Base-by-base conservation (phyloP, 2,329 filamentous ascomycete genomes). In the Aspergillus brasiliensis region DNA sequence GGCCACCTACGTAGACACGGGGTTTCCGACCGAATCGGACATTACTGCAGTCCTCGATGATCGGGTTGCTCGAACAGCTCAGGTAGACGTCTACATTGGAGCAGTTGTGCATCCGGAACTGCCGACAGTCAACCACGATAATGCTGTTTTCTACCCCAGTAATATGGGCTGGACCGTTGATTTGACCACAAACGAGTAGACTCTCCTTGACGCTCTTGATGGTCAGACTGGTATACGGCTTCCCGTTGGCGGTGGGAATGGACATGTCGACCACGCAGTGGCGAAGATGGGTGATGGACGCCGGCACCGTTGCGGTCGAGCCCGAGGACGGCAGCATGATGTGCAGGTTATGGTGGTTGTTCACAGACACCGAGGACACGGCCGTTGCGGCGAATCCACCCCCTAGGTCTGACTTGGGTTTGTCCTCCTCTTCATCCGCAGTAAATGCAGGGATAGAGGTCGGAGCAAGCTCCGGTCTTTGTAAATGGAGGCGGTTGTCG, bases 31-130 rank as follows among this genome's bases (percentile, higher is more conserved):
- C 89, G 76, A 99, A 97, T 10, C 88, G 84, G 72, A 99, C 85
- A 13, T 82, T 83, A 23, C 78, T 83, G 73, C 94, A 98, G 66
- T 95, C 89, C 76, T 99, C 95, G 64, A 99, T 96, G 67, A 99
- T 97, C 0, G 95, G 95, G 62, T 92, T 87, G 69, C 91, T 95
- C 1, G 83, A 81, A 71, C 91, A 93, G 65, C 89, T 85, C 60
- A 99, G 81, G 73, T 98, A 98, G 10, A 99, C 83, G 65, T 91
- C 87, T 37, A 96, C 90, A 62, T 92, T 85, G 47, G 80, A 82
- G 71, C 91, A 96, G 65, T 94, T 90, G 73, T 99, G 95, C 80
- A 99, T 94, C 21, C 95, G 86, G 69, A 97, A 92, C 75, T 99
- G 95, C n/a, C 90, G 84, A 55, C 91, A 90, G 6, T 86, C 83